These are phyloP conservation scores for Trametes cingulata DNA, from an alignment of 768 basidiomycete genomes.

Conservation along the genomic window DNA sequence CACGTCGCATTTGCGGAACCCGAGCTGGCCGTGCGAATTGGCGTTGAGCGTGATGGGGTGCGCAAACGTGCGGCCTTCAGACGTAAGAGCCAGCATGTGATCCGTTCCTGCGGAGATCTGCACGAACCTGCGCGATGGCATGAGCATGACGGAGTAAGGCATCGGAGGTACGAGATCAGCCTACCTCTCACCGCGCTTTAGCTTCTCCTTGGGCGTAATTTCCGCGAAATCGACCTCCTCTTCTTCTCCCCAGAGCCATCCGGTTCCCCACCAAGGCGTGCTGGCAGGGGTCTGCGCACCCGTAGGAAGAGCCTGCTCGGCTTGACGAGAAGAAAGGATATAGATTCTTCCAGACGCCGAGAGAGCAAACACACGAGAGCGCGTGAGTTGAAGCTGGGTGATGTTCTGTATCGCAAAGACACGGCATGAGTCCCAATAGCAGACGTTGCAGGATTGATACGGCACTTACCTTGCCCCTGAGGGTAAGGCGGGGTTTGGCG, in stretches of 20 bases:
- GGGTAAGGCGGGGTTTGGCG: conserved; percentile 49
- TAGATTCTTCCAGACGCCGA: conserved; percentile 78
- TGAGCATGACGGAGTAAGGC: not conserved
- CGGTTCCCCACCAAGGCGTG: conserved; percentile 59
- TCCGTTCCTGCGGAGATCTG: conserved; percentile 73
- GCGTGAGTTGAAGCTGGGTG: conserved; percentile 57
- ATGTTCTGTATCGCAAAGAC: conserved; percentile 55
- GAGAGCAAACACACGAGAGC: conserved; percentile 70
- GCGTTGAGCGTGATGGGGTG: conserved; percentile 74
- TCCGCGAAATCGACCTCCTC: conserved; percentile 58
- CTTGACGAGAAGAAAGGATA: conserved; percentile 54
- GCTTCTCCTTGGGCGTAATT: conserved; percentile 53
- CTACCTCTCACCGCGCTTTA: conserved; percentile 70
- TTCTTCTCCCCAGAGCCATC: conserved; percentile 59
- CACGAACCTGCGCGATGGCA: conserved; percentile 53
- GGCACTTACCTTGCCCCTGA: conserved; percentile 61
- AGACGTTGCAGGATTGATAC: too few species aligned
- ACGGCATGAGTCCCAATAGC: not conserved
- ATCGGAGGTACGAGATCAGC: conserved; percentile 6
- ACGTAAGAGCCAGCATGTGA: conserved; percentile 73
- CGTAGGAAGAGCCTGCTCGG: conserved; percentile 45
- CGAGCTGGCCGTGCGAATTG: conserved; percentile 84
- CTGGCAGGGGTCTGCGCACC: conserved; percentile 45
- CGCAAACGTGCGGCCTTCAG: conserved; percentile 73
- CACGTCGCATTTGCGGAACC: conserved; percentile 65